These are phyloP conservation scores for Colletotrichum destructivum DNA, from an alignment of 2,329 filamentous ascomycete genomes.

Conservation along the genomic window DNA sequence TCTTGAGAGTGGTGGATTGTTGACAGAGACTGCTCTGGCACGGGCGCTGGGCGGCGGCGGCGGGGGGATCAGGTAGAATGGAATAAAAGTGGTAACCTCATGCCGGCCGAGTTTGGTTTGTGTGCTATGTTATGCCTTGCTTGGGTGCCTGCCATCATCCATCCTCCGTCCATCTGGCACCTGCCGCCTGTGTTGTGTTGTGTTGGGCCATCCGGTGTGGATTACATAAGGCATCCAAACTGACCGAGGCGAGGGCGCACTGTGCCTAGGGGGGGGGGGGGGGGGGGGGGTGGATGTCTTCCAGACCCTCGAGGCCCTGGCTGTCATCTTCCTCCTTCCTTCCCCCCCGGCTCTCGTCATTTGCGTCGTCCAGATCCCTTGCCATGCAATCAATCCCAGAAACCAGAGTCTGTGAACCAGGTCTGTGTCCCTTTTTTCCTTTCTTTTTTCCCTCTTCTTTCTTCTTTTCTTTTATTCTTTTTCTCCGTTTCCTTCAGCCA, in stretches of 20 bases:
- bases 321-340: slow-evolving; percentile 1
- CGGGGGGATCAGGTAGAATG: too few species aligned
- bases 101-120: too few species aligned
- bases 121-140: too few species aligned
- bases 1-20: background rate
- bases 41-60: too few species aligned
- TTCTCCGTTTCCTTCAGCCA: background rate
- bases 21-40: background rate
- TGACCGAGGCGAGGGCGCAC: background rate
- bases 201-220: background rate
- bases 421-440: slow-evolving; percentile 21
- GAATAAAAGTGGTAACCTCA: too few species aligned
- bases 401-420: slow-evolving; percentile 8
- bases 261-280: slow-evolving; percentile 1
- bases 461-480: background rate
- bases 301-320: slow-evolving; percentile 16
- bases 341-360: slow-evolving; percentile 34
- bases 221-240: background rate
- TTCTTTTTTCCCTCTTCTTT: background rate
- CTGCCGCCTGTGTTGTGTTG: background rate
- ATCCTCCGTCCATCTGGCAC: background rate
- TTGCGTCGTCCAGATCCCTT: slow-evolving; percentile 29
- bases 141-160: too few species aligned
- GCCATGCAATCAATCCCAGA: slow-evolving; percentile 32
- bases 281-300: too few species aligned